Base-by-base conservation (phyloP, 176 grass and related monocot species). In the Triticum timopheevii region DNA sequence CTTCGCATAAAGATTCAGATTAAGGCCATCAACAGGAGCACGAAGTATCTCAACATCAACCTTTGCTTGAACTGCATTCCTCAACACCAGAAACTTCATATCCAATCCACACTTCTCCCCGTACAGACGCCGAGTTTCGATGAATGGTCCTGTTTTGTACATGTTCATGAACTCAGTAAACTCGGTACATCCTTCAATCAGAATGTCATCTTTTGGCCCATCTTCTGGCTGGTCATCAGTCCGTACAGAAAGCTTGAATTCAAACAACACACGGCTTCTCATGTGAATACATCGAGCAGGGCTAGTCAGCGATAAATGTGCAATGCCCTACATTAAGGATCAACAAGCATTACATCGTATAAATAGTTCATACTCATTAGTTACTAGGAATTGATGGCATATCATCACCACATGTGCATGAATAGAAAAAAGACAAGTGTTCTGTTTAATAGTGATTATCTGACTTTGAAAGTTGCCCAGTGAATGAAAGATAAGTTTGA, bases 161-260 rank as follows among this genome's bases (percentile, higher is more conserved):
- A 88, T 28, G 13, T 79, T 52, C 12, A 0, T 28, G 15, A 88
- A 65, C 19, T 83, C 45, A 10, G 1, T 22, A 30, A 87, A 58
- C 49, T 85, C 42, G 10, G 69, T 62, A 35, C 80, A 84, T 36
- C 80, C 81, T 88, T 84, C 76, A 22, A 84, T 88, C 73, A 84
- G 13, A 79, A 58, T 5, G 4, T 79, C 81, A 25, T 65, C 27
- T 62, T 50, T 79, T 3, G 50, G 50, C 28, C 73, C 52, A 71
- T 83, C 49, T 25, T 88, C 73, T 36, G 19, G 34, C 61, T 27
- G 22, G 28, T 61, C 80, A 45, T 78, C 80, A 20, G 49, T 70
- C 6, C 19, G 10, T 40, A 76, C 54, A 76, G 71, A 83, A 1
- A 82, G 79, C n/a, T 77, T 65, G 25, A 88, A 88, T 68, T 88